phyloP scores from a whole-genome alignment of 495 filamentous ascomycete genomes.

The Evernia prunastri region DNA sequence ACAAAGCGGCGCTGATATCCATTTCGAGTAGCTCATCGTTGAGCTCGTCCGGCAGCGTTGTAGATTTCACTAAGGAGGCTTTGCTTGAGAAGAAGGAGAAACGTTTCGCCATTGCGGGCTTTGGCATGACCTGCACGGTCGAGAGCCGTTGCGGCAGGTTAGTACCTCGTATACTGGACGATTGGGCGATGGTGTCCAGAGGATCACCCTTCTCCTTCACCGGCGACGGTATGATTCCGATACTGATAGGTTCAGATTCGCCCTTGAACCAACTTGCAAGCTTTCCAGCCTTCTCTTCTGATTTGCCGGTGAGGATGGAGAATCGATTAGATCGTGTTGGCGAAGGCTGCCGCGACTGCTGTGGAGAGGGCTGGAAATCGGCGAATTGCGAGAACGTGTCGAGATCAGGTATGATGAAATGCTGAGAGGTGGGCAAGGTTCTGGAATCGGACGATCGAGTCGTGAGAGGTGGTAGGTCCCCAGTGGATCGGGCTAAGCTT shows the following conservation, averaged over 20 bases:
- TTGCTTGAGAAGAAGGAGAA: constrained; percentile 24
- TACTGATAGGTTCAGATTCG: constrained; percentile 42
- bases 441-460: neutral
- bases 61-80: constrained; percentile 14
- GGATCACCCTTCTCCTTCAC: constrained; percentile 26
- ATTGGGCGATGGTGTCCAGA: constrained; percentile 18
- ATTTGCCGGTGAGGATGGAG: neutral
- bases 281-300: constrained; percentile 24
- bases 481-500: neutral
- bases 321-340: constrained; percentile 2
- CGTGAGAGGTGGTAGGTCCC: constrained; percentile 10
- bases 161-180: constrained; percentile 25
- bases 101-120: constrained; percentile 21
- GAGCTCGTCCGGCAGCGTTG: constrained; percentile 28
- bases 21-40: constrained; percentile 53
- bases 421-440: neutral
- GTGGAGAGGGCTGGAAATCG: neutral
- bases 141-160: constrained; percentile 10
- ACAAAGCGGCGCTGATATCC: constrained; percentile 19
- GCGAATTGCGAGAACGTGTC: neutral
- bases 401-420: neutral
- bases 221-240: constrained; percentile 33
- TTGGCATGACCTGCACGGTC: neutral
- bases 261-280: constrained; percentile 50
- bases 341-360: constrained; percentile 10